Conservation (phyloP, 495 filamentous ascomycete genomes). For the Gamarada debralockiae region DNA sequence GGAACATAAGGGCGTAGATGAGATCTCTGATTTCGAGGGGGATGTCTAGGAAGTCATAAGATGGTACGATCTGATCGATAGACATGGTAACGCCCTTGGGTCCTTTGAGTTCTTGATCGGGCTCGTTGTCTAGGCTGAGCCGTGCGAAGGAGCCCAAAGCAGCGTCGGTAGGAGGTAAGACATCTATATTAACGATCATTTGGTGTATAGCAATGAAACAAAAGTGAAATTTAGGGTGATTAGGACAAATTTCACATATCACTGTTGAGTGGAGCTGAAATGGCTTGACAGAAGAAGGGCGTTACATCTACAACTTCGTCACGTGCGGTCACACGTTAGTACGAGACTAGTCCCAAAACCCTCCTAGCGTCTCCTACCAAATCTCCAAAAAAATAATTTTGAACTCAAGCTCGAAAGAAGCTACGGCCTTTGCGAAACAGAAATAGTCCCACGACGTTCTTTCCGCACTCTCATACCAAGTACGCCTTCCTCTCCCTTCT, state of each 20-base stretch:
- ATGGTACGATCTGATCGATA: conserved; percentile 1
- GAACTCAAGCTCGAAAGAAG: background rate
- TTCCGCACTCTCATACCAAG: background rate
- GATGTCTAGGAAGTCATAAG: conserved; percentile 1
- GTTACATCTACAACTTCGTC: background rate
- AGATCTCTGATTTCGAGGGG: conserved; percentile 16
- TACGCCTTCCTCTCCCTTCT: background rate
- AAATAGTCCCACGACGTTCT: background rate
- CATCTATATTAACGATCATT: too few relatives aligned
- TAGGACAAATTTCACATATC: background rate
- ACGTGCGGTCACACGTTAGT: background rate
- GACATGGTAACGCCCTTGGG: background rate
- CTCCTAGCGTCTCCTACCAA: background rate
- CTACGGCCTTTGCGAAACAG: too few relatives aligned
- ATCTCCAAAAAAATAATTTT: background rate
- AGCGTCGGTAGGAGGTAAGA: too few relatives aligned
- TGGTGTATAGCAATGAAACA: too few relatives aligned
- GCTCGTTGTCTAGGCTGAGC: background rate
- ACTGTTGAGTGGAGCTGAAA: background rate
- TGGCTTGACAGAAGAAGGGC: background rate
- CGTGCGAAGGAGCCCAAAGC: background rate
- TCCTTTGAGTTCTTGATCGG: background rate
- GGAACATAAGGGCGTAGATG: conserved; percentile 6
- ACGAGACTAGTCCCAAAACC: background rate
- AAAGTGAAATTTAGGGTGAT: background rate